These are phyloP conservation scores for Tolypocladium nubicola DNA, from an alignment of 2,329 filamentous ascomycete species.

Conservation along the genomic window DNA sequence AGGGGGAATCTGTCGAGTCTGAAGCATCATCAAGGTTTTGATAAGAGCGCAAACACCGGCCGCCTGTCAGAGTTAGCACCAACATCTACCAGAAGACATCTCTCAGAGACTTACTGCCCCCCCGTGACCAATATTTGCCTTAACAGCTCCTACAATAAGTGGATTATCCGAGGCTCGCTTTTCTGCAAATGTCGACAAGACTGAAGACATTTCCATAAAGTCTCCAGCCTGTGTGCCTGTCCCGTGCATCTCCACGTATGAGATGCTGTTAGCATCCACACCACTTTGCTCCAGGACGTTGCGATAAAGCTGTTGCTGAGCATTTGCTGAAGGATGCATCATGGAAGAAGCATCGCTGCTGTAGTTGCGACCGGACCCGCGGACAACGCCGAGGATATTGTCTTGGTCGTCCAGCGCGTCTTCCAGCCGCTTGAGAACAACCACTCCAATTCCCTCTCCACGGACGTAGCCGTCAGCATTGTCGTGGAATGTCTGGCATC, in stretches of 20 bases:
- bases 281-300: conserved; percentile 21
- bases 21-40: too few relatives aligned
- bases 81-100: conserved; percentile 40
- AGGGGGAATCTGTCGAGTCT: too few relatives aligned
- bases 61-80: too few relatives aligned
- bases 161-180: conserved; percentile 34
- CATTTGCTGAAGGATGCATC: conserved; percentile 35
- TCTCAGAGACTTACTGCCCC: conserved; percentile 52
- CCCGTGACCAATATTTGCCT: conserved; percentile 56
- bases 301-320: conserved; percentile 16
- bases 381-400: conserved; percentile 64
- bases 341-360: too few relatives aligned
- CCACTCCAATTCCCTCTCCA: conserved; percentile 62
- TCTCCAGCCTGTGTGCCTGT: conserved; percentile 86
- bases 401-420: conserved; percentile 70
- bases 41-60: too few relatives aligned
- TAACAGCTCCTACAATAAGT: conserved; percentile 52
- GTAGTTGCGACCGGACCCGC: conserved; percentile 28
- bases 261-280: conserved; percentile 64
- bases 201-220: conserved; percentile 70
- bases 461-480: conserved; percentile 75
- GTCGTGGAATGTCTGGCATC: conserved; percentile 67
- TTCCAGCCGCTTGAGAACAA: conserved; percentile 69
- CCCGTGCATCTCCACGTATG: conserved; percentile 86
- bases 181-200: conserved; percentile 46